Evolutionary conservation across 2,329 filamentous ascomycete genomes (phyloP).

Genomic region (Epichloe bromicola): DNA sequence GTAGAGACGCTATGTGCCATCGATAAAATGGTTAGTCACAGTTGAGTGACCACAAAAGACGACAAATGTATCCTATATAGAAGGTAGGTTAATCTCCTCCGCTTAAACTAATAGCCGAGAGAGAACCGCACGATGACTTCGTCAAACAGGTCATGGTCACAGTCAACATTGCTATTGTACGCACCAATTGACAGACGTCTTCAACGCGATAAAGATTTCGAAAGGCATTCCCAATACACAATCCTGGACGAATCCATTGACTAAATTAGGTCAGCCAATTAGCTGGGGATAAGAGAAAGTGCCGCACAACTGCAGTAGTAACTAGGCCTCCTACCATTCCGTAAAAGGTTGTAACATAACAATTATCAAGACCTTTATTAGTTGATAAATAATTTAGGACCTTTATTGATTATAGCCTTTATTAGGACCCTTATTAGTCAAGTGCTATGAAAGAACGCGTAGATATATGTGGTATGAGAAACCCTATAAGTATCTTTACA

Average conservation of each 20-base stretch:
- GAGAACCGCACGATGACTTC: slow-evolving; percentile 15
- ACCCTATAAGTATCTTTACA: too few species aligned
- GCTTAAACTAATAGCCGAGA: slow-evolving; percentile 14
- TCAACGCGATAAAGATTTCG: slow-evolving; percentile 9
- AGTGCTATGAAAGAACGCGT: too few species aligned
- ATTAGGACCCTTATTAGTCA: too few species aligned
- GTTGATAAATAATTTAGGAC: too few species aligned
- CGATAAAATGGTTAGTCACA: slow-evolving; percentile 19
- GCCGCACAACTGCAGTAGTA: neutral
- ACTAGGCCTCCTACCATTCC: too few species aligned
- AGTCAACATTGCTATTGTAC: slow-evolving; percentile 20
- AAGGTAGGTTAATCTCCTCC: slow-evolving; percentile 19
- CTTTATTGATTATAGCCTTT: too few species aligned
- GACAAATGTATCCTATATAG: slow-evolving; percentile 14
- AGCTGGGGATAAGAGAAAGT: neutral
- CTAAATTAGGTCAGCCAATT: neutral
- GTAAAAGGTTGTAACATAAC: too few species aligned
- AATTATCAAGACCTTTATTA: too few species aligned
- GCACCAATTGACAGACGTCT: neutral
- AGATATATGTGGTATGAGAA: too few species aligned
- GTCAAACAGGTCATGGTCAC: slow-evolving; percentile 18
- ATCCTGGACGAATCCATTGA: slow-evolving; percentile 9
- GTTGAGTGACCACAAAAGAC: slow-evolving; percentile 17
- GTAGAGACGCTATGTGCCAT: slow-evolving; percentile 23
- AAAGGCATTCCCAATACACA: slow-evolving; percentile 18